A percentile compares a stretch with the other conserved stretches of the same genome.
phyloP scores from a whole-genome alignment of 352 stramenopile species.

The Phytophthora idaei region DNA sequence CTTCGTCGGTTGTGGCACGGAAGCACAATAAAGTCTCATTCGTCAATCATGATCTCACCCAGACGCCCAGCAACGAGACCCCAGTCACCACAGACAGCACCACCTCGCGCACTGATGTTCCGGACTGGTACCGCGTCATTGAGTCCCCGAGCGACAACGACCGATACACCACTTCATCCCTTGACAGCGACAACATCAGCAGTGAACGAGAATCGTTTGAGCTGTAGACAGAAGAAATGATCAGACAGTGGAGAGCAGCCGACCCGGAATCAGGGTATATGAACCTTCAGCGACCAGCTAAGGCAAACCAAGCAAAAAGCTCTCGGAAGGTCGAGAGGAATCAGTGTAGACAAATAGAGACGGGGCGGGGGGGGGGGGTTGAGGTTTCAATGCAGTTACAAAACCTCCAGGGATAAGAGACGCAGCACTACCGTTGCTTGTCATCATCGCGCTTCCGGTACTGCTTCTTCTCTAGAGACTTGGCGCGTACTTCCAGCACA shows the following conservation, averaged over 20 bases:
- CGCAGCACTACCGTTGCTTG: slow-evolving; percentile 20
- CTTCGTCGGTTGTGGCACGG: slow-evolving; percentile 32
- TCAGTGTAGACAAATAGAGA: slow-evolving; percentile 27
- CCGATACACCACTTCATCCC: slow-evolving; percentile 36
- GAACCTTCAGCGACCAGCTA: slow-evolving; percentile 17
- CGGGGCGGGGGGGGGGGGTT: slow-evolving; percentile 25
- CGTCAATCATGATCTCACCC: slow-evolving; percentile 35
- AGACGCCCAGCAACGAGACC: slow-evolving; percentile 9
- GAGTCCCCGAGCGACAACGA: slow-evolving; percentile 48
- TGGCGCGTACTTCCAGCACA: slow-evolving; percentile 78
- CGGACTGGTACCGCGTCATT: slow-evolving; percentile 68
- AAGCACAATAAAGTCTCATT: slow-evolving; percentile 37
- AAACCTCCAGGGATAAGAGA: not conserved
- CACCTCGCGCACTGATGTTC: slow-evolving; percentile 29
- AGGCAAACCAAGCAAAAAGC: slow-evolving; percentile 15
- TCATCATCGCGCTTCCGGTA: slow-evolving; percentile 25
- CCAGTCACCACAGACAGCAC: slow-evolving; percentile 12
- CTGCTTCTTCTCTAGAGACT: slow-evolving; percentile 49
- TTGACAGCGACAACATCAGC: slow-evolving; percentile 42
- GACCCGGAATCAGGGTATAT: slow-evolving; percentile 27
- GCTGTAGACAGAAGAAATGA: slow-evolving; percentile 42
- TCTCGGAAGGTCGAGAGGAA: slow-evolving; percentile 9
- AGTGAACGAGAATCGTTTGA: slow-evolving; percentile 66
- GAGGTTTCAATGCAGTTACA: slow-evolving; percentile 10
- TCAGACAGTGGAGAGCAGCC: slow-evolving; percentile 5